Evolutionary conservation across 1,284 basidiomycete species (phyloP).

Genomic region (Trichosporon sp.): DNA sequence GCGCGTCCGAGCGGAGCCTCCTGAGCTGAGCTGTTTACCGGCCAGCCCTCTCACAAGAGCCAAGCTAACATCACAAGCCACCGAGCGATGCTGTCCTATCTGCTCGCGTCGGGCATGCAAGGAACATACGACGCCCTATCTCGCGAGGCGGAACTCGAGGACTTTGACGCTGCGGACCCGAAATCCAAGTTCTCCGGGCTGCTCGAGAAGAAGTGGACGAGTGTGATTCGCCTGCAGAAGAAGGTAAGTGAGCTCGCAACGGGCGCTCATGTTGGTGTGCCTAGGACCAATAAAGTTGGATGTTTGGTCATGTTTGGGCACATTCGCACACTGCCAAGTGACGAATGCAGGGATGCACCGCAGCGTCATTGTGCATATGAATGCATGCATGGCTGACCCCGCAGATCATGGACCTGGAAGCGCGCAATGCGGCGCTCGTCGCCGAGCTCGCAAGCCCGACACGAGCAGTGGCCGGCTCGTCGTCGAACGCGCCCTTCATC

Average conservation of each 20-base stretch:
- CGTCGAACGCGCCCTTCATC: slow-evolving; percentile 66
- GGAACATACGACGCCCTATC: slow-evolving; percentile 63
- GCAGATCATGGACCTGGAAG: slow-evolving; percentile 85
- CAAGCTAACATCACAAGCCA: slow-evolving; percentile 55
- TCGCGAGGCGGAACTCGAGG: slow-evolving; percentile 56
- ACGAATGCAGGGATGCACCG: not conserved
- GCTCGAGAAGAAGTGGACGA: slow-evolving; percentile 93
- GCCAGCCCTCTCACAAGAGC: not conserved
- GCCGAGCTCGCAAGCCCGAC: slow-evolving; percentile 61
- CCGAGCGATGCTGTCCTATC: slow-evolving; percentile 79
- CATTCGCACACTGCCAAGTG: not conserved
- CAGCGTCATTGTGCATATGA: too few species aligned
- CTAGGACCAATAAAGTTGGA: not conserved
- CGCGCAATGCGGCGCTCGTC: slow-evolving; percentile 65
- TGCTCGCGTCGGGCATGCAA: slow-evolving; percentile 62
- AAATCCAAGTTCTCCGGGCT: slow-evolving; percentile 77
- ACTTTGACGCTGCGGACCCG: slow-evolving; percentile 68
- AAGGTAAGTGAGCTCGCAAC: slow-evolving; percentile 61
- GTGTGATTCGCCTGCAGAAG: slow-evolving; percentile 85
- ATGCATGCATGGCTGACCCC: slow-evolving; percentile 3
- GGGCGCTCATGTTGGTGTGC: not conserved
- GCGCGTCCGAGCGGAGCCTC: not conserved
- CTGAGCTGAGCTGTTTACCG: not conserved
- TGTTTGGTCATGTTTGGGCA: not conserved
- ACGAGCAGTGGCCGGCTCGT: slow-evolving; percentile 51